Evolutionary conservation across 1,284 basidiomycete species (phyloP).

Genomic region (Boletellus deceptivus): DNA sequence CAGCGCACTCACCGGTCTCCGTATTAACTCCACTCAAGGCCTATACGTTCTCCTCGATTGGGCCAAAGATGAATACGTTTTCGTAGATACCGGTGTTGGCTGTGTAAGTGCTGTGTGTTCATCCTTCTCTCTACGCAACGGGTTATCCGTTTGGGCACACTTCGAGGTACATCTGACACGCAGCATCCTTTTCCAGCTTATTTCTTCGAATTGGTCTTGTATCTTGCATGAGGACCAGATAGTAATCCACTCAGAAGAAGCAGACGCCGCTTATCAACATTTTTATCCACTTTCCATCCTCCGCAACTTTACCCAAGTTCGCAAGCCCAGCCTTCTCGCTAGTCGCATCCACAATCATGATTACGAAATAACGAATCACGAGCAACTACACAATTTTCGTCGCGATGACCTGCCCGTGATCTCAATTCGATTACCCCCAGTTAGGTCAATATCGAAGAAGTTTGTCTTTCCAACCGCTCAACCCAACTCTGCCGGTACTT

Average conservation of each 20-base stretch:
- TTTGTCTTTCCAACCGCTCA: slow-evolving; percentile 30
- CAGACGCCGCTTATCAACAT: slow-evolving; percentile 32
- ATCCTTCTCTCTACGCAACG: slow-evolving; percentile 2
- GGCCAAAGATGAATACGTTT: slow-evolving; percentile 61
- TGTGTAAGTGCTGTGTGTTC: slow-evolving; percentile 50
- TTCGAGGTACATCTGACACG: slow-evolving; percentile 9
- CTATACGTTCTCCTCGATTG: slow-evolving; percentile 68
- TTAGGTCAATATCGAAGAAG: slow-evolving; percentile 35
- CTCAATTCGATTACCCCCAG: slow-evolving; percentile 26
- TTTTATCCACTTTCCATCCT: slow-evolving; percentile 33
- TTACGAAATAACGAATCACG: slow-evolving; percentile 2
- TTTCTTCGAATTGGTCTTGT: slow-evolving; percentile 73
- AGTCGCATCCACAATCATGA: slow-evolving; percentile 9
- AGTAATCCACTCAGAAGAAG: slow-evolving; percentile 66
- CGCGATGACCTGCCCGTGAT: slow-evolving; percentile 28
- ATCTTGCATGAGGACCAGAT: slow-evolving; percentile 59
- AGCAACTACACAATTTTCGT: slow-evolving; percentile 6
- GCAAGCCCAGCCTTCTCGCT: slow-evolving; percentile 24
- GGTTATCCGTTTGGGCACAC: slow-evolving; percentile 4
- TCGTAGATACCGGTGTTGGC: slow-evolving; percentile 67
- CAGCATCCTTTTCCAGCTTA: slow-evolving; percentile 37
- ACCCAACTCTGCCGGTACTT: not conserved
- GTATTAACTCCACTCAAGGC: slow-evolving; percentile 43
- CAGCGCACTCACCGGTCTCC: slow-evolving; percentile 20
- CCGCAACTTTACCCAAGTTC: slow-evolving; percentile 22